phyloP scores from a whole-genome alignment of 371 early-diverging fungal genomes.

The Chytridiales sp. region DNA sequence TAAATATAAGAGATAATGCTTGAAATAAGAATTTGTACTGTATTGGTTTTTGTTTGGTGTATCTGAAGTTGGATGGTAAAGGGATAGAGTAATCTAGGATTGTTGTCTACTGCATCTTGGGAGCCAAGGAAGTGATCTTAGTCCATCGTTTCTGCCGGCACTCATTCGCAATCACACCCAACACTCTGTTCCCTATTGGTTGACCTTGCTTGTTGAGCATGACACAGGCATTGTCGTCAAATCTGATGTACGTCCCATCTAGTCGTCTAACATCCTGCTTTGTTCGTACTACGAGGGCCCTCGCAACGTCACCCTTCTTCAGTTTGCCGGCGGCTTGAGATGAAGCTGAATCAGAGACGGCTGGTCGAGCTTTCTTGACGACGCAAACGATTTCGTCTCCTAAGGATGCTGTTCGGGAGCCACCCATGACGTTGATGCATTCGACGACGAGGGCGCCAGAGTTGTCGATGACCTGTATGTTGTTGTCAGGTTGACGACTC shows the following conservation, averaged over 20 bases:
- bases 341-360: constrained; percentile 31
- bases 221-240: constrained; percentile 97
- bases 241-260: constrained; percentile 90
- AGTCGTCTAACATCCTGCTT: constrained; percentile 86
- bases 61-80: no score
- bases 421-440: constrained; percentile 92
- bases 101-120: no score
- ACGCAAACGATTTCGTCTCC: constrained; percentile 97
- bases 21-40: neutral
- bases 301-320: constrained; percentile 93
- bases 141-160: constrained; percentile 92
- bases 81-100: no score
- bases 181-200: constrained; percentile 90
- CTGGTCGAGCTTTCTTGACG: constrained; percentile 87
- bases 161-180: constrained; percentile 90
- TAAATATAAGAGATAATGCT: neutral
- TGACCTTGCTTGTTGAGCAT: constrained; percentile 83
- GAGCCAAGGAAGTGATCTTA: constrained; percentile 91
- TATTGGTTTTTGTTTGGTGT: neutral
- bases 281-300: constrained; percentile 91
- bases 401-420: constrained; percentile 51
- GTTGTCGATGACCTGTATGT: constrained; percentile 96
- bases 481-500: no score
- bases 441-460: constrained; percentile 87
- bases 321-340: constrained; percentile 66